Base-by-base conservation (phyloP, 2,329 filamentous ascomycete genomes). In the Monosporascus sp. region DNA sequence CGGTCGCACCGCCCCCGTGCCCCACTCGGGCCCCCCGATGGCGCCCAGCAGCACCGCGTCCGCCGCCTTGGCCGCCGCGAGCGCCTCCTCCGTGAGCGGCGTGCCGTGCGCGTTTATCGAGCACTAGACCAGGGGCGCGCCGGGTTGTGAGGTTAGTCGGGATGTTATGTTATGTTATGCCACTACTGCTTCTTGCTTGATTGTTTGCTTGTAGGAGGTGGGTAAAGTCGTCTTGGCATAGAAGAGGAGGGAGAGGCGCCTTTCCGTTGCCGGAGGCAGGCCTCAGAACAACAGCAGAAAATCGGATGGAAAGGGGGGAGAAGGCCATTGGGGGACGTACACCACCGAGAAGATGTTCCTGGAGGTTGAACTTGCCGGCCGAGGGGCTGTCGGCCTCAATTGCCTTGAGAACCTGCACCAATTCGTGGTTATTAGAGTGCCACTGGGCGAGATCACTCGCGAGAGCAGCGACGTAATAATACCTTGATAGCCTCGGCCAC, bases 1-100 rank as follows among this genome's bases (percentile, higher is more conserved):
- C 1, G 93, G 93, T 45, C 92, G 89, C 58, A 97, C 87, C 54
- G 85, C 75, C 61, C 89, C 90, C 35, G 91, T 94, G 57, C 92
- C 92, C 91, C 92, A 97, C 90, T 97, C 73, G 16, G 94, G 93
- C n/a, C 93, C 93, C 63, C 93, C 93, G 66, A 97, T 95, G 63
- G 93, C 91, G 62, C 92, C 93, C 52, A 97, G 85, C 55, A 97
- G 85, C 55, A 97, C 88, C 40, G 92, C 93, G 72, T 96, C 88
- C 59, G 92, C 91, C 50, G 81, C 78, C 73, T 95, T 92, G 61
- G 91, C 91, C 37, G 91, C 91, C 16, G 76, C 76, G 63, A 97
- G 87, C 57, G 91, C 90, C 65, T 88, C 84, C 63, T 94, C 86
- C 51, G 91, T 96, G 57, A 97, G 78, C 31, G 93, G 86, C 31